Percentiles rank a stretch among this genome's conserved stretches.
Evolutionary conservation across 1,139 yeast species (phyloP).

Genomic region (Hyphopichia fennica): DNA sequence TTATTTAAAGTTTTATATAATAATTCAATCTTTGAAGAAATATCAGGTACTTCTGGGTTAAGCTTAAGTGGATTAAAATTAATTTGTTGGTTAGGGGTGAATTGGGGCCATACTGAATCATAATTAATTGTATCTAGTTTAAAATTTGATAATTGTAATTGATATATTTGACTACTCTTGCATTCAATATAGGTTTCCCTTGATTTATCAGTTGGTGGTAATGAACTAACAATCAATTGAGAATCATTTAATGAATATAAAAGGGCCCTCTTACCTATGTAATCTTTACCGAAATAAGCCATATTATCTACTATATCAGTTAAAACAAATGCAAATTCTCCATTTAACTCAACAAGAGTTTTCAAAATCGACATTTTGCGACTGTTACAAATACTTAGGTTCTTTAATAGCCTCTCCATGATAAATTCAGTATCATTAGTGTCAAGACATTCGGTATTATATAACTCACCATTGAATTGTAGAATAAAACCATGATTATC

Average conservation of each 20-base stretch:
- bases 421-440: slow-evolving; percentile 37
- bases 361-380: slow-evolving; percentile 27
- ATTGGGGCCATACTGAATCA: slow-evolving; percentile 3
- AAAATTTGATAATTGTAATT: slow-evolving; percentile 27
- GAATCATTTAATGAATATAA: slow-evolving; percentile 36
- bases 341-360: slow-evolving; percentile 50
- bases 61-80: slow-evolving; percentile 1
- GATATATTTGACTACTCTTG: slow-evolving; percentile 46
- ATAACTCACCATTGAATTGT: slow-evolving; percentile 90
- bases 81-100: not conserved
- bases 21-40: slow-evolving; percentile 1
- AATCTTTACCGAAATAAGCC: slow-evolving; percentile 81
- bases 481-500: slow-evolving; percentile 27
- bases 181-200: slow-evolving; percentile 48
- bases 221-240: slow-evolving; percentile 50
- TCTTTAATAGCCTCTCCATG: slow-evolving; percentile 17
- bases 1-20: slow-evolving; percentile 26
- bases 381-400: slow-evolving; percentile 8
- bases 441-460: slow-evolving; percentile 51
- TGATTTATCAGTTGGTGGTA: slow-evolving; percentile 26
- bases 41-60: not conserved
- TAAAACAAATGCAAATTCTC: slow-evolving; percentile 78
- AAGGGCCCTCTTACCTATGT: slow-evolving; percentile 77
- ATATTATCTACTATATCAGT: slow-evolving; percentile 34
- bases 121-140: slow-evolving; percentile 14